Evolutionary conservation across 2,329 filamentous ascomycete genomes (phyloP), one percentile per base, ranked within the genome.

Genomic region (Lizonia empirigonia): DNA sequence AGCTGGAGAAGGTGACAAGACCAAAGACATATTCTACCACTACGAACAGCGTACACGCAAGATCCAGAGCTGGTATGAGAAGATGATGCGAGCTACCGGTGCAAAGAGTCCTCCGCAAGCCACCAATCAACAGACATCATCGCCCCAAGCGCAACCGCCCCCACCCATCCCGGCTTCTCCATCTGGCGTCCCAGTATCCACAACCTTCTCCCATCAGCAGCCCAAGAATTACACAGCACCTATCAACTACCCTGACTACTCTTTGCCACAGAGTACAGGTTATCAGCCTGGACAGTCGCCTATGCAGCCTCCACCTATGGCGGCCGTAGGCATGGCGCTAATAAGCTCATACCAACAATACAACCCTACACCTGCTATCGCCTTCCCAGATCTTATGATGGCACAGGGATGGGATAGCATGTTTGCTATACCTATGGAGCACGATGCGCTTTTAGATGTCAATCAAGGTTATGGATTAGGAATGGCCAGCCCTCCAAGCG

Each of bases 51-150:
- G 66, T 22, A 58, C 64, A 4, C 50, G 60, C n/a, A 67, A 68
- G 40, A 62, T 70, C 16, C 56, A 68, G 29, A 62, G 35, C 6
- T 69, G 67, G 67, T 69, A 64, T 35, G 63, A 69, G 38, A 55
- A 58, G n/a, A 64, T 68, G 60, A 53, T 56, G 1, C 47, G 48
- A 38, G 63, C 61, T 9, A 66, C 56, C 2, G 50, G 59, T 2
- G 48, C 52, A 2, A 38, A 50, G 8, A 64, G 53, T 22, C 55
- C 64, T 22, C 50, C 45, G 7, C 49, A 33, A 20, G 20, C 22
- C 23, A 33, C 22, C 15, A 22, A 51, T n/a, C 52, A 54, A 24
- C 42, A 36, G 3, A 13, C n/a, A 22, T 35, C 35, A 4, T 32
- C 38, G n/a, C 19, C 40, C 7, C 51, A 53, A 10, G 10, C 22